Evolutionary conservation across 352 stramenopile species (phyloP).

Genomic region (Pythium sp.): DNA sequence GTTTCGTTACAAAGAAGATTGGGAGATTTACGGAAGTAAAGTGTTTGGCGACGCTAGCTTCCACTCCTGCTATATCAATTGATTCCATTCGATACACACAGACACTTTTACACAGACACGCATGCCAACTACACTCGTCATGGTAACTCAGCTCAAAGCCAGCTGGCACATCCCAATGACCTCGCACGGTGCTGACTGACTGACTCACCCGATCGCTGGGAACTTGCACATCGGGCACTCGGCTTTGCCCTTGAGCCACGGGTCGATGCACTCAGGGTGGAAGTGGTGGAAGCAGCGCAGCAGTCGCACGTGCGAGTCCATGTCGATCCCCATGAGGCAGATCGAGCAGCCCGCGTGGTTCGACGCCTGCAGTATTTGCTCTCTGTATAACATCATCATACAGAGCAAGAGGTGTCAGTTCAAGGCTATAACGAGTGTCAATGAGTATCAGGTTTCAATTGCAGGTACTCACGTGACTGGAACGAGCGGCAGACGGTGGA

Average conservation of each 20-base stretch:
- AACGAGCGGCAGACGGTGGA: slow-evolving; percentile 59
- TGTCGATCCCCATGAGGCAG: slow-evolving; percentile 55
- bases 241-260: slow-evolving; percentile 69
- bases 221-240: slow-evolving; percentile 82
- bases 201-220: slow-evolving; percentile 47
- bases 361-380: slow-evolving; percentile 53
- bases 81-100: too few relatives aligned
- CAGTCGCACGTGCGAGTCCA: slow-evolving; percentile 46
- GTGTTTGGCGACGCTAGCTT: too few relatives aligned
- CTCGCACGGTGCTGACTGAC: too few relatives aligned
- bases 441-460: background rate
- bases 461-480: slow-evolving; percentile 49
- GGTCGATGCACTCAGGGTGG: slow-evolving; percentile 70
- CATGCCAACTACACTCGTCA: too few relatives aligned
- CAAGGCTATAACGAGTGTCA: background rate
- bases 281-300: slow-evolving; percentile 83
- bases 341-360: slow-evolving; percentile 60
- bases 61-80: too few relatives aligned
- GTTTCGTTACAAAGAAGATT: too few relatives aligned
- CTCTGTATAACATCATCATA: slow-evolving; percentile 24
- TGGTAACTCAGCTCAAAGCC: too few relatives aligned
- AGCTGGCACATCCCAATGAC: too few relatives aligned
- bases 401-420: background rate
- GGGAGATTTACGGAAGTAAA: too few relatives aligned
- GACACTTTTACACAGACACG: too few relatives aligned